Conservation (phyloP, 495 filamentous ascomycete genomes). For the Penicillium crystallinum region DNA sequence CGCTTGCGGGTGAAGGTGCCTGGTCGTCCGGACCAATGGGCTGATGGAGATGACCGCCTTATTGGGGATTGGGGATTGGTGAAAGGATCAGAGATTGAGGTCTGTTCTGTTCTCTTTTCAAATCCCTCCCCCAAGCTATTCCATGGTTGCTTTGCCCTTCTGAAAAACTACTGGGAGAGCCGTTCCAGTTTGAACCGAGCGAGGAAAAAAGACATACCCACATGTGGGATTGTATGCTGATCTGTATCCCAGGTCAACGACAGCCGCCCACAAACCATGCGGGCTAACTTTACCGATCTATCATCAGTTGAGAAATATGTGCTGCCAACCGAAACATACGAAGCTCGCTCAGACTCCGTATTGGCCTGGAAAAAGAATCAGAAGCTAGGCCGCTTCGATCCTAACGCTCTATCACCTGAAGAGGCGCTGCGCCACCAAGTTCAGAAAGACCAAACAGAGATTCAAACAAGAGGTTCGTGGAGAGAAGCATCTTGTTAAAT, state of each 20-base stretch:
- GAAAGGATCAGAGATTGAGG: constrained; percentile 42
- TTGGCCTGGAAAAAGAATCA: constrained; percentile 89
- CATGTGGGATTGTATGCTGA: not conserved
- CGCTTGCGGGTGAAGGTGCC: constrained; percentile 49
- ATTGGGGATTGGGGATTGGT: constrained; percentile 38
- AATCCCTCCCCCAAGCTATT: not conserved
- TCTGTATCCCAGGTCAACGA: constrained; percentile 61
- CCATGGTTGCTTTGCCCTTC: not conserved
- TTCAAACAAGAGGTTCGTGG: constrained; percentile 52
- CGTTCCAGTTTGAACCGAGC: not conserved
- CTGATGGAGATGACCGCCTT: constrained; percentile 29
- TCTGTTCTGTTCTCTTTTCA: constrained; percentile 17
- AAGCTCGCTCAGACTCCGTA: constrained; percentile 76
- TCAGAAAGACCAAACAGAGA: constrained; percentile 57
- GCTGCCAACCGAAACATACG: constrained; percentile 77
- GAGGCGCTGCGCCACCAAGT: constrained; percentile 63
- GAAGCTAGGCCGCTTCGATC: constrained; percentile 92
- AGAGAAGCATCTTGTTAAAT: constrained; percentile 3
- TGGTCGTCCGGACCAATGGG: constrained; percentile 35
- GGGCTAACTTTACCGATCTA: constrained; percentile 71
- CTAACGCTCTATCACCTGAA: constrained; percentile 59
- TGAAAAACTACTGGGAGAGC: not conserved
- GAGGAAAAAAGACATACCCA: not conserved
- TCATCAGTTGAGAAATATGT: constrained; percentile 81
- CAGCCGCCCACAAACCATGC: constrained; percentile 63